Conservation (phyloP, 306 rosid species). For the Ziziphus jujuba region DNA sequence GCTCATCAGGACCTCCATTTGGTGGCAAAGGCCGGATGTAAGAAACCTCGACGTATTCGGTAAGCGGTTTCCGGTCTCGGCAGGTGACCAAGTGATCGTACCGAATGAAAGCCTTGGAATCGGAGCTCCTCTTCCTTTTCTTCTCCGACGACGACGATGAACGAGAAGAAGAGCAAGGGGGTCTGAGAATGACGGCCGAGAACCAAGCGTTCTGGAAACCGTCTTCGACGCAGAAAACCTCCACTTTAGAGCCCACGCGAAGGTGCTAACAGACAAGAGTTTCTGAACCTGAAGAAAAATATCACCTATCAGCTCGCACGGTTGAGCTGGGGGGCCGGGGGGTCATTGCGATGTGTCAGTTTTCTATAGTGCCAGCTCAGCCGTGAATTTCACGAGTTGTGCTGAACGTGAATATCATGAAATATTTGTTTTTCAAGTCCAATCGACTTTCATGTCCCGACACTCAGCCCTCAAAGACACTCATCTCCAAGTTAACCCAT, state of each 20-base stretch:
- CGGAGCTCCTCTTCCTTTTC: neutral
- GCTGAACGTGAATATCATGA: too few species aligned
- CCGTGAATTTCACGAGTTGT: too few species aligned
- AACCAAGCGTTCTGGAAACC: neutral
- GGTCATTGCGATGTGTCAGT: too few species aligned
- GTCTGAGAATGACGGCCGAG: neutral
- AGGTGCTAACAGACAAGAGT: too few species aligned
- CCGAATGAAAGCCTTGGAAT: neutral
- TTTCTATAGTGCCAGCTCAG: too few species aligned
- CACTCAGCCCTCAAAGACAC: too few species aligned
- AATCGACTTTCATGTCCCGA: too few species aligned
- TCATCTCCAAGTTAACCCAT: too few species aligned
- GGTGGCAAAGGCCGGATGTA: constrained; percentile 20
- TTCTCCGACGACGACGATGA: neutral
- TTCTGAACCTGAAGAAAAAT: too few species aligned
- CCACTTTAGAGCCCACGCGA: neutral
- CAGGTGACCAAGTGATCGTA: constrained; percentile 2
- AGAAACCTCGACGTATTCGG: neutral
- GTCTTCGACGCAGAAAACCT: neutral
- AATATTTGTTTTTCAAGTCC: too few species aligned
- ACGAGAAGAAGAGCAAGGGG: neutral
- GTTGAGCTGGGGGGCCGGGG: too few species aligned
- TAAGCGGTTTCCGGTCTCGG: neutral
- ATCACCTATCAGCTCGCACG: too few species aligned
- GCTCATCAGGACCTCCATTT: neutral